Percentiles rank a stretch among this genome's conserved stretches.
These are phyloP conservation scores for Ustilago xerochloae DNA, from an alignment of 1,284 basidiomycete species.

Conservation along the genomic window DNA sequence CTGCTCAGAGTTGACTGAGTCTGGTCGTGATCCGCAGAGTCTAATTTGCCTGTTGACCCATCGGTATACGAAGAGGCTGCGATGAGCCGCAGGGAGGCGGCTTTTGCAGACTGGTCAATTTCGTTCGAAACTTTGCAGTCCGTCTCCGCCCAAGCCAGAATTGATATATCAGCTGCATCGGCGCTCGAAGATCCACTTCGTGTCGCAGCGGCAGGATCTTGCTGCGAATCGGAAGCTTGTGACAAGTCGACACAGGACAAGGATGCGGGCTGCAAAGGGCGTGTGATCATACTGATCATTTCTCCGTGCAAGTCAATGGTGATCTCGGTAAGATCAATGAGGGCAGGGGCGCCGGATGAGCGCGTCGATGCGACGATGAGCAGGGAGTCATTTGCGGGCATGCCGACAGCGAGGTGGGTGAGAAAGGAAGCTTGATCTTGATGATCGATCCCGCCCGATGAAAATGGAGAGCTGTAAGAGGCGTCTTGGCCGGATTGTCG, in stretches of 20 bases:
- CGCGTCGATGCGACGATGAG: conserved; percentile 38
- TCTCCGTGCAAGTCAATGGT: conserved; percentile 31
- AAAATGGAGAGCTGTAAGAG: conserved; percentile 6
- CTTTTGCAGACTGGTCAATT: not conserved
- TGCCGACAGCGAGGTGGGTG: conserved; percentile 44
- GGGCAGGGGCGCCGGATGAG: not conserved
- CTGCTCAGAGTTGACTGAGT: conserved; percentile 8
- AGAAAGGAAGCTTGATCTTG: conserved; percentile 1
- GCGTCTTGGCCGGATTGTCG: not conserved
- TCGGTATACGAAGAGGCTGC: conserved; percentile 21
- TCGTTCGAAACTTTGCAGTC: not conserved
- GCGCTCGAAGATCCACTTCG: not conserved
- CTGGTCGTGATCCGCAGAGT: not conserved
- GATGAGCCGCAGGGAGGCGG: conserved; percentile 15
- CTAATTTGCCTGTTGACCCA: not conserved
- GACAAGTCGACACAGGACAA: conserved; percentile 10
- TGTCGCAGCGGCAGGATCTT: too few relatives aligned
- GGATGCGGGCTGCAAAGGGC: conserved; percentile 30
- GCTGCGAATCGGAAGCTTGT: too few relatives aligned
- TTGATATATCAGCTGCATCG: not conserved
- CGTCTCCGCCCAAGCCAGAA: conserved; percentile 31
- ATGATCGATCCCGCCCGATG: not conserved
- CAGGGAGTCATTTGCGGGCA: conserved; percentile 29
- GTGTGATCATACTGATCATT: conserved; percentile 35
- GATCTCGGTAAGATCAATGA: conserved; percentile 38